A percentile compares a stretch with the other conserved stretches of the same genome.
phyloP scores from a whole-genome alignment of 2,329 filamentous ascomycete genomes.

The Claviceps sorghi region DNA sequence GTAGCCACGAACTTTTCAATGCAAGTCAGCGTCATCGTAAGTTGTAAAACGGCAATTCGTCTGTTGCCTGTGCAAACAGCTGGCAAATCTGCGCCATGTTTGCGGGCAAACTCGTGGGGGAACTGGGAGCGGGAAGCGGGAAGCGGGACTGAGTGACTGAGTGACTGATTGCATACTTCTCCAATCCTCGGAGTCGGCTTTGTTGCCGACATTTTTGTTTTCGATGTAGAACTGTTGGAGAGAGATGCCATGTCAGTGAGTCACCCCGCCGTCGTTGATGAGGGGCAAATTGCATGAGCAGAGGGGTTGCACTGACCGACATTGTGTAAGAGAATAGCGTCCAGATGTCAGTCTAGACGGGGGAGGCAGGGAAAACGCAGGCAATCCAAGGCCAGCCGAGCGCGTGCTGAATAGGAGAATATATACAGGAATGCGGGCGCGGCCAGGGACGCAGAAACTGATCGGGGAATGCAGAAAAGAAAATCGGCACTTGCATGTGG shows the following conservation, averaged over 20 bases:
- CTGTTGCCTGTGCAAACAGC: background rate
- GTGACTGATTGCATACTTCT: conserved; percentile 48
- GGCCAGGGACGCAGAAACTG: background rate
- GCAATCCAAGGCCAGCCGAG: background rate
- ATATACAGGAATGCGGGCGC: background rate
- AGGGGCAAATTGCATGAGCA: background rate
- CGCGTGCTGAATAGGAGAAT: background rate
- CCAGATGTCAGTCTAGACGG: background rate
- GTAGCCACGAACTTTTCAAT: conserved; percentile 58
- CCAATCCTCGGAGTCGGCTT: conserved; percentile 62
- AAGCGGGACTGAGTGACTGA: background rate
- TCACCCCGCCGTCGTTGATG: conserved; percentile 10
- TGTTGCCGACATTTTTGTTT: conserved; percentile 67
- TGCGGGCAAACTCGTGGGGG: background rate
- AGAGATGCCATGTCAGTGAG: conserved; percentile 10
- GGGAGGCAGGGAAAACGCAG: background rate
- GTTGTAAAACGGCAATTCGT: background rate
- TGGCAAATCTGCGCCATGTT: background rate
- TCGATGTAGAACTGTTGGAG: conserved; percentile 51
- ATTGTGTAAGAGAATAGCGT: conserved; percentile 1
- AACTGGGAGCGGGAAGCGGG: background rate
- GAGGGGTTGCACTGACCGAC: conserved; percentile 4
- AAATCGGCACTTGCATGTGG: background rate
- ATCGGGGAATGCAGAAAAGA: background rate
- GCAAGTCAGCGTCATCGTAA: background rate